Percentiles rank a stretch among this genome's conserved stretches.
These are phyloP conservation scores for Zymoseptoria ardabiliae DNA, from an alignment of 2,329 filamentous ascomycete genomes.

Conservation along the genomic window DNA sequence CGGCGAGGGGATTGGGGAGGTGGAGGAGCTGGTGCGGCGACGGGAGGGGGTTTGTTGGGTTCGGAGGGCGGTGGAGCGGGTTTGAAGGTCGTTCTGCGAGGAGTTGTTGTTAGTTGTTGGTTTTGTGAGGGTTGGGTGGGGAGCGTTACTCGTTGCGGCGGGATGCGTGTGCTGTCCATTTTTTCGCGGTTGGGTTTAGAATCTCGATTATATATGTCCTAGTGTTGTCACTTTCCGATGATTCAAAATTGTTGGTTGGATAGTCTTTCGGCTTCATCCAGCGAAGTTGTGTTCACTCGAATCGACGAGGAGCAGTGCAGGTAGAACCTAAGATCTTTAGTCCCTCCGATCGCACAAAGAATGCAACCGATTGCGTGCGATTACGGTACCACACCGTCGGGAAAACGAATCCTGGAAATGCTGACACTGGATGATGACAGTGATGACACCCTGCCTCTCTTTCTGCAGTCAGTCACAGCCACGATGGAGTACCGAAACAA, in stretches of 20 bases:
- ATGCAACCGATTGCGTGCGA: not conserved
- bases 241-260: too few species aligned
- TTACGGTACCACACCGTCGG: not conserved
- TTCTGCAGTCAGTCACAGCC: not conserved
- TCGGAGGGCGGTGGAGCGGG: slow-evolving; percentile 14
- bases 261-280: too few species aligned
- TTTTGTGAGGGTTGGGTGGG: not conserved
- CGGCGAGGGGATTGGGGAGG: too few species aligned
- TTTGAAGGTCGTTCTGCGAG: slow-evolving; percentile 9
- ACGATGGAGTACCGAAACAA: not conserved
- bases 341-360: not conserved
- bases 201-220: too few species aligned
- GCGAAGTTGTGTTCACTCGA: too few species aligned
- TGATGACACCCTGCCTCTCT: not conserved
- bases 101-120: not conserved
- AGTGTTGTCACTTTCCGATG: too few species aligned
- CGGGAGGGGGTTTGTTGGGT: slow-evolving; percentile 17
- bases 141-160: not conserved
- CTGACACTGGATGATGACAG: not conserved
- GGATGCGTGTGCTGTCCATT: too few species aligned
- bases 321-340: not conserved
- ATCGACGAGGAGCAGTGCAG: too few species aligned
- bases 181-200: too few species aligned
- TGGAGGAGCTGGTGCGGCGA: slow-evolving; percentile 1
- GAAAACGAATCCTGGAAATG: not conserved